Base-by-base conservation (phyloP, 495 filamentous ascomycete genomes). In the Terfezia claveryi region DNA sequence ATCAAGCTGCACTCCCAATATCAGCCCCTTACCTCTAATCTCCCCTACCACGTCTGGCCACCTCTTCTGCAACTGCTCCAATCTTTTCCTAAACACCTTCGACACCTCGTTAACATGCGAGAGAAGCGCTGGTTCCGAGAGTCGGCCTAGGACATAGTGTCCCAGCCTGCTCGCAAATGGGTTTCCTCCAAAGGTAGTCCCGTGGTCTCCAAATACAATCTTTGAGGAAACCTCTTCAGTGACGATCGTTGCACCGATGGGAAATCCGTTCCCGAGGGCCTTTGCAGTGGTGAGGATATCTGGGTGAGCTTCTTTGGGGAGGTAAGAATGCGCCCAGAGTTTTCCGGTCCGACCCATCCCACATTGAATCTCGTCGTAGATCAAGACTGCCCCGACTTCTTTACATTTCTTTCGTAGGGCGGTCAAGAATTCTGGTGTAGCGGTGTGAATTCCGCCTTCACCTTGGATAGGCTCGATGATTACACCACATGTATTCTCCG, bases 401-500 rank as follows among this genome's bases (percentile, higher is more conserved):
- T 80, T 78, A 67, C 89, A 96, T 53, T 87, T 76, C 59, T 74
- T 75, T 55, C 82, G 81, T 10, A 98, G 73, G 0, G 85, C 80
- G 10, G 73, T 56, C 8, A 96, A 73, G 67, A 96, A 98, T 57
- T 83, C 82, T 3, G 80, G 77, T 5, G 75, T 83, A 2, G 84
- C 91, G 10, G 85, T 78, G 59, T 86, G 82, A 38, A 98, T 81
- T 58, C 91, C 91, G 38, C 91, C 91, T 71, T 98, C 91, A 41
- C 91, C 91, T 70, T 98, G 91, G 59, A 98, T 95, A 12, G 91
- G 91, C 72, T 98, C 91, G 23, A 96, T 76, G 52, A 98, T 84
- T n/a, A 96, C 91, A 60, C 86, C 84, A 65, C 87, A 94, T 1
- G 92, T 95, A 54, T 80, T 77, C 6, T 83, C 79, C 0, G 82